Evolutionary conservation across 202 grass and related monocot species (phyloP).

Genomic region (Carex arenaria): DNA sequence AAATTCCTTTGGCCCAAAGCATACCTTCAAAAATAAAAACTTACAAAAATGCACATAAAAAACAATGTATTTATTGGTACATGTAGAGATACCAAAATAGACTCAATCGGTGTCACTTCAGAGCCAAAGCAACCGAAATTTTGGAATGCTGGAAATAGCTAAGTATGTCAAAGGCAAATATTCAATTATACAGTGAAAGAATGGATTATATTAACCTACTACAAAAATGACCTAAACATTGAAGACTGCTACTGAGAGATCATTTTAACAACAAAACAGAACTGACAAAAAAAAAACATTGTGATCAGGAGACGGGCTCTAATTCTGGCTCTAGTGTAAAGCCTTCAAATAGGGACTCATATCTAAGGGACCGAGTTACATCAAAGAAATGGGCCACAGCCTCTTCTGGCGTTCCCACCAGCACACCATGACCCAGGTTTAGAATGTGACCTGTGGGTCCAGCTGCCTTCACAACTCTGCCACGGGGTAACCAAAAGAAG

Average conservation of each 20-base stretch:
- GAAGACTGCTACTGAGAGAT: background rate
- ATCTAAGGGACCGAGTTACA: constrained; percentile 80
- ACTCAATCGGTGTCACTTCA: background rate
- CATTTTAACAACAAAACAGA: background rate
- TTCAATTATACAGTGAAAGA: constrained; percentile 13
- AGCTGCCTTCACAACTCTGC: constrained; percentile 85
- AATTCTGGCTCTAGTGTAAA: constrained; percentile 46
- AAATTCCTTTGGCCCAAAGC: background rate
- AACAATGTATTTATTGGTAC: background rate
- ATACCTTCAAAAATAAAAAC: background rate
- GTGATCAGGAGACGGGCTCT: constrained; percentile 44
- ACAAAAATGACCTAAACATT: constrained; percentile 1
- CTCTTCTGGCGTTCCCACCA: constrained; percentile 82
- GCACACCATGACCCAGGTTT: constrained; percentile 92
- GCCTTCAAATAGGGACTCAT: constrained; percentile 73
- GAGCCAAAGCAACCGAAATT: background rate
- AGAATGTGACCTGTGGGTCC: constrained; percentile 84
- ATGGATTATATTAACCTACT: background rate
- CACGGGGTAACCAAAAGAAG: constrained; percentile 19
- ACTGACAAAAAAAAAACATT: background rate
- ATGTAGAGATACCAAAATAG: background rate
- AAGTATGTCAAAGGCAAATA: background rate
- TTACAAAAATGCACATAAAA: background rate
- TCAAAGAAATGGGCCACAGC: constrained; percentile 97
- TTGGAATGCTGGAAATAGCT: background rate